Percentiles rank a stretch among this genome's conserved stretches.
Evolutionary conservation across 2,329 filamentous ascomycete species (phyloP).

Genomic region (Nemania serpens): DNA sequence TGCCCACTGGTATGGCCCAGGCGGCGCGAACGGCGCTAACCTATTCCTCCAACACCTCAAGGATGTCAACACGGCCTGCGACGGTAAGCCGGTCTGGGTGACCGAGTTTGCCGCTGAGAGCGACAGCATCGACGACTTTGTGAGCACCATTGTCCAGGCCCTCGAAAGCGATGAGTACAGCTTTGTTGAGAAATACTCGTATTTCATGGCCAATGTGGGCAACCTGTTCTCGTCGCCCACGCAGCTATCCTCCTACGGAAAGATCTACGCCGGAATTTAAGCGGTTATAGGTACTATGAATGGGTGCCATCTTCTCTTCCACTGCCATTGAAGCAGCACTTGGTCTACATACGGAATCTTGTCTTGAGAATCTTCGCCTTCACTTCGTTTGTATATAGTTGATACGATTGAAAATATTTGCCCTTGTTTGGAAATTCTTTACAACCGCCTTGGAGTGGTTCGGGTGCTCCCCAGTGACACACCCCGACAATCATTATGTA

Average conservation of each 20-base stretch:
- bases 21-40: conserved; percentile 46
- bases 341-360: conserved; percentile 17
- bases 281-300: not conserved
- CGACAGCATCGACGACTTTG: conserved; percentile 52
- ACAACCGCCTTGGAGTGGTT: not conserved
- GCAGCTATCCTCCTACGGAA: conserved; percentile 52
- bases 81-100: conserved; percentile 61
- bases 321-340: conserved; percentile 11
- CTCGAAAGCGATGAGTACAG: conserved; percentile 52
- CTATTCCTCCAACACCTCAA: conserved; percentile 61
- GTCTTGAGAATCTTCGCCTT: conserved; percentile 15
- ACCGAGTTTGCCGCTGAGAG: conserved; percentile 66
- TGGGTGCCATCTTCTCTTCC: conserved; percentile 29
- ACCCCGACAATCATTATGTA: conserved; percentile 17
- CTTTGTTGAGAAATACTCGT: conserved; percentile 61
- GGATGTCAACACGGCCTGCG: conserved; percentile 51
- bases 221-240: conserved; percentile 48
- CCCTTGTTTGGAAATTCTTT: not conserved
- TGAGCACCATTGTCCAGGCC: conserved; percentile 52
- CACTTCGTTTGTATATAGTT: conserved; percentile 33
- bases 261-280: conserved; percentile 53
- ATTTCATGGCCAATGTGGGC: conserved; percentile 57
- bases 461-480: not conserved
- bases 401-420: conserved; percentile 19
- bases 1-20: conserved; percentile 66